phyloP scores from a whole-genome alignment of 179 eudicot genomes.

The Vitellaria paradoxa region DNA sequence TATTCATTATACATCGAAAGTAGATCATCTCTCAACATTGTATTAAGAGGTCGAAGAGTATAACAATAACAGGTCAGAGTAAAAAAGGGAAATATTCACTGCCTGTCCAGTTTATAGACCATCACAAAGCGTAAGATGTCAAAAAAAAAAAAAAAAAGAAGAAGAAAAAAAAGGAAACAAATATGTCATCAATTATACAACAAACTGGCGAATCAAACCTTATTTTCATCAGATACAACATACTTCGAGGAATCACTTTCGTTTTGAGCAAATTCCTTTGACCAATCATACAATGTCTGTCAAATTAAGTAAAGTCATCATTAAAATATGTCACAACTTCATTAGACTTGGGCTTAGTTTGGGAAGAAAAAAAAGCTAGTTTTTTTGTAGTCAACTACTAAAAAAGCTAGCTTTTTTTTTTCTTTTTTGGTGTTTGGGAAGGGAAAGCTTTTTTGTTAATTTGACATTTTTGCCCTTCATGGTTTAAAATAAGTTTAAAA shows the following conservation, averaged over 20 bases:
- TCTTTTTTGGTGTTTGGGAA: conserved; percentile 16
- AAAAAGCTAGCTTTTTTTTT: conserved; percentile 12
- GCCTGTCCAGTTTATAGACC: neutral
- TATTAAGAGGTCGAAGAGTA: neutral
- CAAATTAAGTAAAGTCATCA: conserved; percentile 4
- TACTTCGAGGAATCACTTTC: conserved; percentile 56
- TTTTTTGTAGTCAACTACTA: neutral
- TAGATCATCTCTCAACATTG: neutral
- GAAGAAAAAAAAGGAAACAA: neutral
- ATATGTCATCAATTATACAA: neutral
- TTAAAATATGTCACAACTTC: neutral
- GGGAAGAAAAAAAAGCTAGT: neutral
- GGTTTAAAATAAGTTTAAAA: no score
- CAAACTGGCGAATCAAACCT: conserved; percentile 44
- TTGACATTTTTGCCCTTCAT: no score
- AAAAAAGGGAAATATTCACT: neutral
- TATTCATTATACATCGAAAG: neutral
- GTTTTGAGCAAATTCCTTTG: conserved; percentile 74
- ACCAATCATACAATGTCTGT: conserved; percentile 80
- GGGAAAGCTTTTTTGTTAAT: conserved; percentile 8
- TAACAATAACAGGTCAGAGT: neutral
- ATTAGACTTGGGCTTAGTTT: neutral
- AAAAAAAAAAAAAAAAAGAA: neutral
- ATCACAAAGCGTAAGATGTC: conserved; percentile 4
- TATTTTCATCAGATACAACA: conserved; percentile 55